Evolutionary conservation across 495 filamentous ascomycete species (phyloP).

Genomic region (Viridothelium virens): DNA sequence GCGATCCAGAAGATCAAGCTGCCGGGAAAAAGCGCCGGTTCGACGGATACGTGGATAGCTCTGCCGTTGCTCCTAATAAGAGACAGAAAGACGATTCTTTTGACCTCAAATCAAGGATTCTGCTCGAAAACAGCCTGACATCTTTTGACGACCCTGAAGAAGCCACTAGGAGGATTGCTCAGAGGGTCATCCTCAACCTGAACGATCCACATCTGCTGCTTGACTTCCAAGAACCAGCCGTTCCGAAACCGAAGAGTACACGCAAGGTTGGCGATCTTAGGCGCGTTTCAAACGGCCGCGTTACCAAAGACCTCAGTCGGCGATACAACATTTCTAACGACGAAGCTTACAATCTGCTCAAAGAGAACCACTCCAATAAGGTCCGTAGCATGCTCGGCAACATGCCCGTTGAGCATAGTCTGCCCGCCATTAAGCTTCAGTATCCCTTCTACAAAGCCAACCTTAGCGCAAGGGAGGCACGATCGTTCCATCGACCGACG

Average conservation of each 20-base stretch:
- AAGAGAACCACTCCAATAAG: constrained; percentile 94
- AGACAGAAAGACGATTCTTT: constrained; percentile 10
- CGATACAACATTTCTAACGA: constrained; percentile 96
- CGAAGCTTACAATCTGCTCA: constrained; percentile 86
- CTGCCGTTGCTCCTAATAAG: constrained; percentile 21
- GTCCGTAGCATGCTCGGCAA: constrained; percentile 84
- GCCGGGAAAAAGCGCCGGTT: background rate
- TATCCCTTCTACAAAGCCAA: constrained; percentile 92
- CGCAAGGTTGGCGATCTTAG: constrained; percentile 39
- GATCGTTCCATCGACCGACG: constrained; percentile 82
- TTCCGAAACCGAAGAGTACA: constrained; percentile 27
- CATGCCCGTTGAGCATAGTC: constrained; percentile 77
- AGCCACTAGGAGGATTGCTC: constrained; percentile 59
- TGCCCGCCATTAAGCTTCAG: constrained; percentile 81
- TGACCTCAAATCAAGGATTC: constrained; percentile 32
- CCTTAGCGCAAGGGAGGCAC: constrained; percentile 65
- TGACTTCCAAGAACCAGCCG: constrained; percentile 47
- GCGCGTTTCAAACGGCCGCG: constrained; percentile 47
- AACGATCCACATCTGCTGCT: constrained; percentile 84
- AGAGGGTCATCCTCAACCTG: constrained; percentile 73
- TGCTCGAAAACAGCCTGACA: constrained; percentile 42
- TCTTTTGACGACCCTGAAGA: constrained; percentile 54
- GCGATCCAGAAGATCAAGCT: background rate
- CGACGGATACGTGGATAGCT: constrained; percentile 29
- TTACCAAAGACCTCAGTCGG: constrained; percentile 55